A percentile compares a stretch with the other conserved stretches of the same genome.
Evolutionary conservation across 164 flowering plant genomes (phyloP).

Genomic region (Magnolia changhungtana): DNA sequence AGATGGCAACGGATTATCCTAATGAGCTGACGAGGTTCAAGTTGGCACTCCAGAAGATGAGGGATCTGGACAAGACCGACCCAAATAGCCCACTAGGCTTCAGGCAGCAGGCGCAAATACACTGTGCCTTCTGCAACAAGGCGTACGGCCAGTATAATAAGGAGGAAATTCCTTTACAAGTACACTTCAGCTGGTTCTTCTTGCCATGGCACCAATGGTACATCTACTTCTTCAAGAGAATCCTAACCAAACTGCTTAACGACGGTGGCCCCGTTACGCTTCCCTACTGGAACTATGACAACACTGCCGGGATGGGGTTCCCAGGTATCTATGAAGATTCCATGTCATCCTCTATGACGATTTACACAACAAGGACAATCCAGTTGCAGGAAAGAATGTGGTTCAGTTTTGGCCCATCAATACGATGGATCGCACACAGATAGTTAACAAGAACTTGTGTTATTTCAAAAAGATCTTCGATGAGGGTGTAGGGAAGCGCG

Average conservation of each 20-base stretch:
- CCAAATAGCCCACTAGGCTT: neutral
- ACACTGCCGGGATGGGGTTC: neutral
- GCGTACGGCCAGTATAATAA: conserved; percentile 1
- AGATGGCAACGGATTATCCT: too few relatives aligned
- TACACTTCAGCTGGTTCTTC: conserved; percentile 12
- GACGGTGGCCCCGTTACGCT: conserved; percentile 4
- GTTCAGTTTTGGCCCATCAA: too few relatives aligned
- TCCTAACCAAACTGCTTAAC: conserved; percentile 2
- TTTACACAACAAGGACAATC: neutral
- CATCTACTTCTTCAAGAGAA: conserved; percentile 13
- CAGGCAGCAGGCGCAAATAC: conserved; percentile 1
- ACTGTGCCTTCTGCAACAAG: conserved; percentile 9
- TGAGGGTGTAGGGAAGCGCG: too few relatives aligned
- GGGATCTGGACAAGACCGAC: neutral
- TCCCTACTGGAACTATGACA: conserved; percentile 14
- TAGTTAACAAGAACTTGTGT: neutral
- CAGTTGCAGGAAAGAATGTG: too few relatives aligned
- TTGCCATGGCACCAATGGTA: conserved; percentile 13
- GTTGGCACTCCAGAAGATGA: neutral
- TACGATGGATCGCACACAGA: neutral
- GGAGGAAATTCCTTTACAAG: neutral
- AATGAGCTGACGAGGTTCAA: neutral
- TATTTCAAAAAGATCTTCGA: neutral
- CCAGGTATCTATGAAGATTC: neutral
- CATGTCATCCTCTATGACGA: conserved; percentile 1